These are phyloP conservation scores for Phytophthora megakarya DNA, from an alignment of 352 stramenopile genomes.

Conservation along the genomic window DNA sequence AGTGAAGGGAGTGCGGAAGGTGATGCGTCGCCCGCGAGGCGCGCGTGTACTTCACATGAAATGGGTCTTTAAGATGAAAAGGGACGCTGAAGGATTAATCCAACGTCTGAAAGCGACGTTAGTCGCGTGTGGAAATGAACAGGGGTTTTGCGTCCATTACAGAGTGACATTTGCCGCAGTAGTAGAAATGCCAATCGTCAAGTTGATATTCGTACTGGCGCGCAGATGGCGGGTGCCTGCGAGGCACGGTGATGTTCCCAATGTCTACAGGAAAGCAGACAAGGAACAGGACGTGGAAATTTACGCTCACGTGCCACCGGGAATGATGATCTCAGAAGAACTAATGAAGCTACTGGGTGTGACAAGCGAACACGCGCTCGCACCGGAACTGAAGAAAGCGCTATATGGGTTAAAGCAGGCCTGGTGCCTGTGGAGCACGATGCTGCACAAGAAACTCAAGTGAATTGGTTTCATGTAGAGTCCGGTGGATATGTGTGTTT, in stretches of 20 bases:
- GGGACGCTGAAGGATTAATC: no score
- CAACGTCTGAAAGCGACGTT: no score
- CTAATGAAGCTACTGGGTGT: conserved; percentile 1
- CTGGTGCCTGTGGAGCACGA: conserved; percentile 34
- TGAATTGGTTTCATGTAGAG: conserved; percentile 16
- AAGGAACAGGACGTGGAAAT: conserved; percentile 27
- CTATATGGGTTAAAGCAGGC: conserved; percentile 41
- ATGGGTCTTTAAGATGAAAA: no score
- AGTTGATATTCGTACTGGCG: conserved; percentile 27
- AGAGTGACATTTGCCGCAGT: no score
- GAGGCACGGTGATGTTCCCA: conserved; percentile 33
- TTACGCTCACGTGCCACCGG: conserved; percentile 22
- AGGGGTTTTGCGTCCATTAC: no score
- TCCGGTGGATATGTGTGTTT: conserved; percentile 35
- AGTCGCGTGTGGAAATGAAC: no score
- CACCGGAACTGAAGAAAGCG: conserved; percentile 25
- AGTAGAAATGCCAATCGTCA: background rate
- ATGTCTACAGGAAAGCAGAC: conserved; percentile 33
- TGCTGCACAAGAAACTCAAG: conserved; percentile 23
- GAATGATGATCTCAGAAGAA: conserved; percentile 19
- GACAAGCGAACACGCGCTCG: background rate
- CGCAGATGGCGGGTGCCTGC: conserved; percentile 13
- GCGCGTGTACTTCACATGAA: no score
- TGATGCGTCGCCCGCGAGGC: no score
- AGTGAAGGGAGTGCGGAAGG: no score